These are phyloP conservation scores for Drechslera avenae DNA, from an alignment of 2,329 filamentous ascomycete species.

Conservation along the genomic window DNA sequence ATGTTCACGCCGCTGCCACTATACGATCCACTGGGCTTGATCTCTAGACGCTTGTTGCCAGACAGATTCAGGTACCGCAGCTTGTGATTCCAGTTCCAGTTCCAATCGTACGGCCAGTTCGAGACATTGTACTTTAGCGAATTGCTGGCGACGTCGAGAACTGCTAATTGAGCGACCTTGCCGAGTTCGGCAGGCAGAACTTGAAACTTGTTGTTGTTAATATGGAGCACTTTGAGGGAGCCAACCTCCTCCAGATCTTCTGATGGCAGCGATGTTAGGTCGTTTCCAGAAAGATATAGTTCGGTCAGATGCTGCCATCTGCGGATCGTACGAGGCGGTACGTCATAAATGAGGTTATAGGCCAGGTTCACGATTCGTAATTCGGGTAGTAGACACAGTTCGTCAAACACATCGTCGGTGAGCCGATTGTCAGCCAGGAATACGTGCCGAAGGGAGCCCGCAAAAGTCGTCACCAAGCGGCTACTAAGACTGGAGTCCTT, in stretches of 20 bases:
- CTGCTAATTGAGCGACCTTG: constrained; percentile 87
- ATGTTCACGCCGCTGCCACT: constrained; percentile 53
- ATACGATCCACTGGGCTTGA: constrained; percentile 69
- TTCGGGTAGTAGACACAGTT: constrained; percentile 81
- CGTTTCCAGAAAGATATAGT: constrained; percentile 93
- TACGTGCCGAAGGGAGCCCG: constrained; percentile 79
- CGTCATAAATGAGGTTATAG: constrained; percentile 91
- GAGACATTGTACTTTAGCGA: constrained; percentile 97
- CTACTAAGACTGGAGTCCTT: constrained; percentile 91
- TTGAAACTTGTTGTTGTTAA: constrained; percentile 98
- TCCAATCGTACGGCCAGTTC: constrained; percentile 99
- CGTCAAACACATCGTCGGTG: constrained; percentile 93
- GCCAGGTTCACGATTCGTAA: constrained; percentile 89
- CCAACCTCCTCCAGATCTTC: constrained; percentile 93
- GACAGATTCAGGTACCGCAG: constrained; percentile 94
- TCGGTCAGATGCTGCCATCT: constrained; percentile 90
- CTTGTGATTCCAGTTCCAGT: constrained; percentile 98
- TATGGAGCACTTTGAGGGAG: constrained; percentile 84
- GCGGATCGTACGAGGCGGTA: constrained; percentile 85
- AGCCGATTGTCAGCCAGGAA: constrained; percentile 93
- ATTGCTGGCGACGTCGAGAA: constrained; percentile 95
- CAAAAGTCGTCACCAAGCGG: constrained; percentile 83
- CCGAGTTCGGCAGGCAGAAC: constrained; percentile 94
- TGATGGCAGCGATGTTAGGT: constrained; percentile 85
- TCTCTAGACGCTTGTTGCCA: constrained; percentile 94